Evolutionary conservation across 345 rosid genomes (phyloP), one percentile per base, ranked within the genome.

Genomic region (Clarkia xantiana): DNA sequence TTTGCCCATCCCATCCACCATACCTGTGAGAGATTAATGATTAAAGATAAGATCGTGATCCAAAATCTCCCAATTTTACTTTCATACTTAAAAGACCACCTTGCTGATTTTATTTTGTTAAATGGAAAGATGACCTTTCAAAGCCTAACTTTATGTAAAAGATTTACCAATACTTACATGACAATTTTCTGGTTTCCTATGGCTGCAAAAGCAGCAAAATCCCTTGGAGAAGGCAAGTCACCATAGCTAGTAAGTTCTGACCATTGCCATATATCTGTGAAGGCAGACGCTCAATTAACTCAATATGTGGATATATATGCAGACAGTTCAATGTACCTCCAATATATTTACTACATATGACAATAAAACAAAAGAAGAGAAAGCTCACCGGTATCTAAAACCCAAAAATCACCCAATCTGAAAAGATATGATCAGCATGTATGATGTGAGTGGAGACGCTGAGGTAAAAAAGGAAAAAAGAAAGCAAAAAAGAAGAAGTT

Each of bases 1-100:
- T 91, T 67, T 83, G 81, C 49, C 98, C 95, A 72, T 91, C 98
- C 98, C 98, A 91, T 16, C 98, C 96, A 14, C 96, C 98, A 71
- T 71, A 78, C 94, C 96, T 91, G 77, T 68, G 73, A 18, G 47
- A 36, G 57, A 52, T 9, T 14, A 3, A 6, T 23, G 29, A 29
- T 29, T 22, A 22, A 29, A 29, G n/a, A 29, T 29, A 29, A 29
- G 36, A 29, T 29, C 8, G 9, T 10, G 9, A 3, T 47, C n/a
- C n/a, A 29, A 29, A 25, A 49, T 49, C 18, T 4, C 40, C n/a
- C n/a, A n/a, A n/a, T n/a, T n/a, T n/a, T n/a, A n/a, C n/a, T n/a
- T n/a, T n/a, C n/a, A n/a, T n/a, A n/a, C n/a, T n/a, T n/a, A n/a
- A n/a, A n/a, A n/a, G n/a, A n/a, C n/a, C n/a, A n/a, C n/a, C n/a